Evolutionary conservation across 73 alveolate genomes (phyloP), one percentile per base, ranked within the genome.

Genomic region (Blepharisma stoltei): DNA sequence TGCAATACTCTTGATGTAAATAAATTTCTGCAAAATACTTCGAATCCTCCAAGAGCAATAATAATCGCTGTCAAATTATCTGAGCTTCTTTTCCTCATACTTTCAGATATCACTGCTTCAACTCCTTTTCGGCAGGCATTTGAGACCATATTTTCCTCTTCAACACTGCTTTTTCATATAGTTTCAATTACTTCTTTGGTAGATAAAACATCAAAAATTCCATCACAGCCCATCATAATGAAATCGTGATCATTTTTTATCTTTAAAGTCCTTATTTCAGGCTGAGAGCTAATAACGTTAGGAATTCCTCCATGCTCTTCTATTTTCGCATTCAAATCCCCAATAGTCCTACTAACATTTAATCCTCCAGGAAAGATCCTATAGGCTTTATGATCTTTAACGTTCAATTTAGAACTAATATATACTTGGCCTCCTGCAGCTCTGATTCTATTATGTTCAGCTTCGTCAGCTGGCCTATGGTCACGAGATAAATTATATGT

Each of bases 291-390:
- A 0, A 96, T 87, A 6, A 96, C 99, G 60, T 94, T 92, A 6
- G 98, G 95, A 71, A 91, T 96, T 50, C 99, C 99, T n/a, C 99
- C 99, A 85, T 54, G 89, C 70, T 88, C 81, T 67, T 78, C 86
- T 5, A 82, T 48, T 84, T 96, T 96, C 41, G 99, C 99, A 60
- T 96, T 98, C 1, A 83, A 86, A 85, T 96, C 99, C 9, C 99
- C 99, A 67, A 96, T 81, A 27, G 99, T 87, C 67, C 99, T 88
- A 49, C 98, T 85, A 6, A 96, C 98, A 37, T 97, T 88, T 18
- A 96, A 88, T 67, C 98, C 83, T 18, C 99, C 99, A 23, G 99
- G 99, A n/a, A 38, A 32, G 87, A 55, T 41, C 0, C 50, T 76
- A 18, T 54, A 41, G 45, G 21, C 49, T 54, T n/a, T 6, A 25